Evolutionary conservation across 2,329 filamentous ascomycete species (phyloP).

Genomic region (Orbilia blumenaviensis): DNA sequence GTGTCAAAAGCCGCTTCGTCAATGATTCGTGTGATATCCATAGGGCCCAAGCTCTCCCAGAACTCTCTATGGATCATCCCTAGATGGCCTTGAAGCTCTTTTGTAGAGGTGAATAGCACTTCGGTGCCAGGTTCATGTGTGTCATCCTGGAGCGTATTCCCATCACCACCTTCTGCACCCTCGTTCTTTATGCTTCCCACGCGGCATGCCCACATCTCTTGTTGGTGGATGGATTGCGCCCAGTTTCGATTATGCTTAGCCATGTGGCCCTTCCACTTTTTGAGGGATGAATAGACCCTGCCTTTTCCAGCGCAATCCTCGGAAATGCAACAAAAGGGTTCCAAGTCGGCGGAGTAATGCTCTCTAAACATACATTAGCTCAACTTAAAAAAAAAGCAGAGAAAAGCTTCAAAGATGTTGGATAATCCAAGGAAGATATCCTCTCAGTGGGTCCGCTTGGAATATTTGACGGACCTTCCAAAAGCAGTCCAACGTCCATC

Average conservation of each 20-base stretch:
- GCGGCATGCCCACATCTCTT: neutral
- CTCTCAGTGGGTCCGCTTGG: no score
- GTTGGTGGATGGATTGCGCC: neutral
- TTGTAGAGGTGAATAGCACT: neutral
- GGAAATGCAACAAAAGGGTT: neutral
- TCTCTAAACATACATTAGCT: no score
- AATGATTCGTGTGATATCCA: neutral
- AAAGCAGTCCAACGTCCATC: neutral
- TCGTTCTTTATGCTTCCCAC: neutral
- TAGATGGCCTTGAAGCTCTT: neutral
- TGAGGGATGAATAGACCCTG: neutral
- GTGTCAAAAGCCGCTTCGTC: neutral
- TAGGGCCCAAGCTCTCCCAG: neutral
- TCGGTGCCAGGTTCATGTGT: neutral
- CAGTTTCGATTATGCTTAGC: neutral
- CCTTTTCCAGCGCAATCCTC: neutral
- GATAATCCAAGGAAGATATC: no score
- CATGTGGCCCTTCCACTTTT: neutral
- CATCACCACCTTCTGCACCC: no score
- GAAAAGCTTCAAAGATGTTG: no score
- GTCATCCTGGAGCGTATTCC: no score
- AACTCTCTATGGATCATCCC: neutral
- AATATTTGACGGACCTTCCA: neutral
- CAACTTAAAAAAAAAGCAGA: no score
- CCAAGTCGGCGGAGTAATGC: neutral